A percentile compares a stretch with the other conserved stretches of the same genome.
phyloP scores from a whole-genome alignment of 495 filamentous ascomycete species.

The Aspergillus cristatus region DNA sequence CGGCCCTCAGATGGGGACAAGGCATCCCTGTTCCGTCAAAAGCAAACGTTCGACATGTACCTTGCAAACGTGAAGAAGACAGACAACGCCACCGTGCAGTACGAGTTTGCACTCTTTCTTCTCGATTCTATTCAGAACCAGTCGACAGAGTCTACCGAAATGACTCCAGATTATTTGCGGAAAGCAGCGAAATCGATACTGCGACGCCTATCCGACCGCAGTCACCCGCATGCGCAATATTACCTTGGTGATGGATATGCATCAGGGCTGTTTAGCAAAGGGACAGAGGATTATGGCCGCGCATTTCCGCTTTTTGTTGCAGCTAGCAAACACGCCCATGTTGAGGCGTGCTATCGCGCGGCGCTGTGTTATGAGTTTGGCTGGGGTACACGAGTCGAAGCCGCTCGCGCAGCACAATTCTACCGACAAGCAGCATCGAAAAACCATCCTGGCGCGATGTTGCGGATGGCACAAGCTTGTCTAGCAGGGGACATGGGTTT shows the following conservation, averaged over 20 bases:
- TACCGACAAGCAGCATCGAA: conserved; percentile 84
- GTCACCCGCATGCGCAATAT: conserved; percentile 95
- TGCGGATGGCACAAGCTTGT: conserved; percentile 83
- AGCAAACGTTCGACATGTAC: conserved; percentile 96
- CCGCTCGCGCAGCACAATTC: conserved; percentile 85
- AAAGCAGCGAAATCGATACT: conserved; percentile 86
- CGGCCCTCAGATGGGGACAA: conserved; percentile 73
- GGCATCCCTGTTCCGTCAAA: conserved; percentile 78
- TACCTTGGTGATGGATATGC: conserved; percentile 91
- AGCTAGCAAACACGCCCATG: conserved; percentile 94
- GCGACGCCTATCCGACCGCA: conserved; percentile 71
- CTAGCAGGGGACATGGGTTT: conserved; percentile 79
- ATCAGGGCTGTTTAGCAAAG: conserved; percentile 83
- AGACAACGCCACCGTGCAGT: conserved; percentile 76
- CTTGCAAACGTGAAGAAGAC: conserved; percentile 93
- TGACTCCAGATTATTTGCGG: conserved; percentile 55
- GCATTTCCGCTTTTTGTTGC: conserved; percentile 88
- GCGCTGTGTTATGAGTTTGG: conserved; percentile 97
- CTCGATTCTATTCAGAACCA: conserved; percentile 72
- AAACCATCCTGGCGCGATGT: conserved; percentile 90
- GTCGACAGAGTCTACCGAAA: conserved; percentile 34
- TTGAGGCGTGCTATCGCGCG: conserved; percentile 89
- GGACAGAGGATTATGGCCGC: conserved; percentile 78
- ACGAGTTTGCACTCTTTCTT: conserved; percentile 93
- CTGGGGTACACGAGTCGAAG: conserved; percentile 87